Conservation (phyloP, 345 rosid species). For the Citrus mangshanensis region DNA sequence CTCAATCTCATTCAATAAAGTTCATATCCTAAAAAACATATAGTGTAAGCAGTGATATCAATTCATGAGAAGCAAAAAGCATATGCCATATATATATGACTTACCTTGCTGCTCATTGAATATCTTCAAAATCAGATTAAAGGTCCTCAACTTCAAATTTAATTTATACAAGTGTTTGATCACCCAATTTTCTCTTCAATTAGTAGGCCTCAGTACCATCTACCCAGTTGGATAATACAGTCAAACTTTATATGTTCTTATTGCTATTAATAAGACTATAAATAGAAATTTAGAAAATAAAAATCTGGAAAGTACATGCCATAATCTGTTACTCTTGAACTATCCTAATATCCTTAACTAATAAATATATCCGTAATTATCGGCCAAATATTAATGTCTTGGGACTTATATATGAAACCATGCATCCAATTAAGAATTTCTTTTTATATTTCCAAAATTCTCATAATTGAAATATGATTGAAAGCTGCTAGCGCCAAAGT, state of each 20-base stretch:
- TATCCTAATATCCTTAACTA: no score
- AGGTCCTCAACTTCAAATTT: background rate
- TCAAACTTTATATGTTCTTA: background rate
- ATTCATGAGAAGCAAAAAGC: background rate
- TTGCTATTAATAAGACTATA: background rate
- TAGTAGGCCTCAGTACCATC: background rate
- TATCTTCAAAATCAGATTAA: background rate
- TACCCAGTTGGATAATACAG: background rate
- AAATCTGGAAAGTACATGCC: no score
- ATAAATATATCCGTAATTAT: no score
- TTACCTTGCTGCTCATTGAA: background rate
- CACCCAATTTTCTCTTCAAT: background rate
- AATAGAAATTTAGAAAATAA: no score
- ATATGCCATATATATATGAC: background rate
- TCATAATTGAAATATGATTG: background rate
- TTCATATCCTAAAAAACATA: no score
- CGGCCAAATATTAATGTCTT: background rate
- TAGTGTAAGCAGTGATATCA: constrained; percentile 5
- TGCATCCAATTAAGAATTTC: background rate
- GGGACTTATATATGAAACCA: background rate
- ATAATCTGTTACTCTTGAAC: no score
- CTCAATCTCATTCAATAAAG: no score
- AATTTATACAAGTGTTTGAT: background rate
- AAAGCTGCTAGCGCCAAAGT: background rate
- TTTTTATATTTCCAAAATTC: background rate